These are phyloP conservation scores for Esteya vermicola DNA, from an alignment of 2,329 filamentous ascomycete species.

Conservation along the genomic window DNA sequence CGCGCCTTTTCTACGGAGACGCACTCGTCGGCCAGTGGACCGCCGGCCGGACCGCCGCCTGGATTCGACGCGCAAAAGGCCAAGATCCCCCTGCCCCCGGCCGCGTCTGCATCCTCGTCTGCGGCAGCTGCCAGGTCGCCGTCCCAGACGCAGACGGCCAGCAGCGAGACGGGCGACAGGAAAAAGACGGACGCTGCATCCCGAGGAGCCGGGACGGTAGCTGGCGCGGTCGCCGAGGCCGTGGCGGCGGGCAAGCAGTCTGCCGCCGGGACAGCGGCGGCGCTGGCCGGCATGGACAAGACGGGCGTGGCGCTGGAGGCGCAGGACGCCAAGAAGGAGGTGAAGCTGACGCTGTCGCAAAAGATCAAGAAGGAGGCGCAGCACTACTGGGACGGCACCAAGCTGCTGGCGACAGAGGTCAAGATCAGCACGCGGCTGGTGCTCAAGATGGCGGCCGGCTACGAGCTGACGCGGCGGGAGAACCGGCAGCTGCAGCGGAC, in stretches of 20 bases:
- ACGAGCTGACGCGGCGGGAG: slow-evolving; percentile 89
- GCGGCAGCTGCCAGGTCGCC: too few relatives aligned
- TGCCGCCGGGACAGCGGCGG: neutral
- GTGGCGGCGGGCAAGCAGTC: slow-evolving; percentile 14
- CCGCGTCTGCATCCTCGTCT: slow-evolving; percentile 13
- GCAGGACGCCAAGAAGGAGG: slow-evolving; percentile 46
- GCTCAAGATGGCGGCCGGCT: slow-evolving; percentile 94
- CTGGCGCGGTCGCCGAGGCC: neutral
- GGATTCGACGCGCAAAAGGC: slow-evolving; percentile 85
- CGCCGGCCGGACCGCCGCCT: slow-evolving; percentile 57
- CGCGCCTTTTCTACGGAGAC: slow-evolving; percentile 45
- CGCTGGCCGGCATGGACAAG: slow-evolving; percentile 10
- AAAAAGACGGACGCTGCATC: neutral
- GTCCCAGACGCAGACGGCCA: slow-evolving; percentile 18
- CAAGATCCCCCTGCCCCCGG: slow-evolving; percentile 58
- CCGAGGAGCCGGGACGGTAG: neutral
- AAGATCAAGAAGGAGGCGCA: slow-evolving; percentile 88
- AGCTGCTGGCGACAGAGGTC: slow-evolving; percentile 82
- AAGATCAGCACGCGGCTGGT: slow-evolving; percentile 84
- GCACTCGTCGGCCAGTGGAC: slow-evolving; percentile 30
- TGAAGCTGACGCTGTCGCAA: slow-evolving; percentile 77
- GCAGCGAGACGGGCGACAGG: slow-evolving; percentile 15
- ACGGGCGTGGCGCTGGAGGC: slow-evolving; percentile 37
- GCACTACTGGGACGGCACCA: slow-evolving; percentile 98
- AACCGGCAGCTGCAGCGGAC: slow-evolving; percentile 85